Conservation (phyloP, 106 monocot genomes). For the Acorus gramineus region DNA sequence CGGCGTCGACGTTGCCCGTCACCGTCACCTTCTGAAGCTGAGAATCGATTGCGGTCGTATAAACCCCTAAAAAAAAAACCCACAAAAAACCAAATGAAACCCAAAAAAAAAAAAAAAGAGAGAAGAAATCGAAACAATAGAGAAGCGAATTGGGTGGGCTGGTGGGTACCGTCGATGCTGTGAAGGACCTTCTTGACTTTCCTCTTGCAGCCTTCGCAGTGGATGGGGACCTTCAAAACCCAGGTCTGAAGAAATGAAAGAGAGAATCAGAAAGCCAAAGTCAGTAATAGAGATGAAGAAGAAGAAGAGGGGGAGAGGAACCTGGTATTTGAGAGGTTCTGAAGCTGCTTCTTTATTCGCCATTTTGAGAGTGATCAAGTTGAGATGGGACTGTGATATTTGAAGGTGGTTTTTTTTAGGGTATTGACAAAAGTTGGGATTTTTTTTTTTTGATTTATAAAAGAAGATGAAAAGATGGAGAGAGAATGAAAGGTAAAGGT, state of each 20-base stretch:
- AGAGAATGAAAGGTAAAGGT: no score
- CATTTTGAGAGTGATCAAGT: constrained; percentile 7
- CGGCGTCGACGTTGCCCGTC: constrained; percentile 16
- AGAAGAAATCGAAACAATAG: background rate
- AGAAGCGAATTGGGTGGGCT: background rate
- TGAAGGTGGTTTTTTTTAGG: background rate
- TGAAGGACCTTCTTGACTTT: constrained; percentile 54
- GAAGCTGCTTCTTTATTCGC: constrained; percentile 11
- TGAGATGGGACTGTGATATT: background rate
- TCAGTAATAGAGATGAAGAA: background rate
- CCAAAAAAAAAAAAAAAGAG: background rate
- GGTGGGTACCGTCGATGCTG: constrained; percentile 30
- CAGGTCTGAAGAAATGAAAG: constrained; percentile 20
- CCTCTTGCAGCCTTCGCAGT: constrained; percentile 58
- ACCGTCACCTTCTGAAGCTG: constrained; percentile 19
- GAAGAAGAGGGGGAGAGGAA: background rate
- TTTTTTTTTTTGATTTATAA: no score
- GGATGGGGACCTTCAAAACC: constrained; percentile 46
- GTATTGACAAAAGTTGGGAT: background rate
- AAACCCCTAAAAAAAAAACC: constrained; percentile 7
- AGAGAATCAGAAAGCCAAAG: background rate
- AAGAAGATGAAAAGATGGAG: no score
- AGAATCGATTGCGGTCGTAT: constrained; percentile 5
- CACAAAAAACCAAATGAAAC: background rate
- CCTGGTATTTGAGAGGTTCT: constrained; percentile 43